Base-by-base conservation (phyloP, 805 yeast genomes). In the Suhomyces sp. region DNA sequence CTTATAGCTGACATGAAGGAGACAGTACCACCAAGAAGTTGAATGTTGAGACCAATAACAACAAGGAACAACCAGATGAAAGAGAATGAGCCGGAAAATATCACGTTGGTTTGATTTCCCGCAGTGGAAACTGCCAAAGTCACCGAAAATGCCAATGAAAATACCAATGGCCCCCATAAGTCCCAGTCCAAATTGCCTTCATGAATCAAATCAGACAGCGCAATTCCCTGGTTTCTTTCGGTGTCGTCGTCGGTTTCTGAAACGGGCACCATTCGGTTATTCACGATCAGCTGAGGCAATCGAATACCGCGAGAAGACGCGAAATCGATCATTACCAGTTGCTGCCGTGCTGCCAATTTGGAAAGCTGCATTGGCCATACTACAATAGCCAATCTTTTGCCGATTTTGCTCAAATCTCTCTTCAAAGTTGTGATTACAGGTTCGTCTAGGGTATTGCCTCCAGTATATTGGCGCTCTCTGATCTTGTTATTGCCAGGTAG, bases 361-460 rank as follows among this genome's bases (percentile, higher is more conserved):
- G 68, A 60, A 52, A 75, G 66, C 54, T 71, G 78, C 59, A 65
- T 65, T 2, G 79, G 79, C 79, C 79, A 75, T 33, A 75, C 61
- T n/a, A 75, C 78, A 5, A 71, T 66, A 12, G 66, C 66, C 27
- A 75, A 59, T 25, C 78, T 56, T 33, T 62, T 64, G 35, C 66
- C 72, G 21, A 75, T 73, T 48, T 70, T 73, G 4, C 58, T 47
- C 15, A 73, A 52, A 53, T 75, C 79, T 50, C 78, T 59, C 27
- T 62, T 61, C 55, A 85, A 66, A 0, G 91, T 85, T 29, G 75
- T 69, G 60, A 72, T 63, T 7, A 85, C 85, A 0, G 90, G 88
- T 66, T 85, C 91, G 60, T 86, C 89, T 10, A 85, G 67, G 2
- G 91, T 85, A 61, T 85, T 87, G 25, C 88, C 87, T 2, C 90